Evolutionary conservation across 805 yeast genomes (phyloP), one percentile per base, ranked within the genome.

Genomic region (Candida loeiensis): DNA sequence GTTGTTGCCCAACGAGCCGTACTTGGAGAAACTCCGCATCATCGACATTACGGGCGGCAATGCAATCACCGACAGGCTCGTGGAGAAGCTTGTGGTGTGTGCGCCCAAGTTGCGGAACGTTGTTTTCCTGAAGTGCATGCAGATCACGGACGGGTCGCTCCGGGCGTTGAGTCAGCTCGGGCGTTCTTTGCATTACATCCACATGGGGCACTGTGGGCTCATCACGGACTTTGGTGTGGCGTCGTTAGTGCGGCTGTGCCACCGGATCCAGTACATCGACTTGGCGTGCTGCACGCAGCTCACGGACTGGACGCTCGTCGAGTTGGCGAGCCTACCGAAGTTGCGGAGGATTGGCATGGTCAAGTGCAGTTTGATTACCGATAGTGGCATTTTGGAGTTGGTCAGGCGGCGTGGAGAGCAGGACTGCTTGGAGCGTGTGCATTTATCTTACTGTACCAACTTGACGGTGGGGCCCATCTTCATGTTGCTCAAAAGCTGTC

Each of bases 281-380:
- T 76, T 93, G 44, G 98, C 98, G 12, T 90, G 97, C 61, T 91
- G 99, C 59, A 71, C 83, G 1, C 95, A 87, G 58, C 71, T 91
- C 40, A 89, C 98, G 2, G 87, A 93, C 64, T 76, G 79, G 51
- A 80, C 96, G 1, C 76, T 93, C 30, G 73, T 77, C 30, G 95
- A 83, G 53, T 67, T 91, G 47, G 77, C 95, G 2, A 77, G 76
- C 34, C 69, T 91, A 48, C 87, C 95, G 6, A 80, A 83, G 54
- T 71, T 91, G 50, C 77, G 93, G 52, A 77, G 99, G 61, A 89
- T 91, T 34, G 99, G 99, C 0, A 69, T 91, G 36, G 99, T 93
- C 17, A 91, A 90, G 59, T 91, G 99, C 61, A 75, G 78, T 14
- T 79, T 85, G 55, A 87, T 91, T 50, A 84, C 95, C 4, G 97